Conservation (phyloP, 495 filamentous ascomycete species). For the Neurospora pannonica region DNA sequence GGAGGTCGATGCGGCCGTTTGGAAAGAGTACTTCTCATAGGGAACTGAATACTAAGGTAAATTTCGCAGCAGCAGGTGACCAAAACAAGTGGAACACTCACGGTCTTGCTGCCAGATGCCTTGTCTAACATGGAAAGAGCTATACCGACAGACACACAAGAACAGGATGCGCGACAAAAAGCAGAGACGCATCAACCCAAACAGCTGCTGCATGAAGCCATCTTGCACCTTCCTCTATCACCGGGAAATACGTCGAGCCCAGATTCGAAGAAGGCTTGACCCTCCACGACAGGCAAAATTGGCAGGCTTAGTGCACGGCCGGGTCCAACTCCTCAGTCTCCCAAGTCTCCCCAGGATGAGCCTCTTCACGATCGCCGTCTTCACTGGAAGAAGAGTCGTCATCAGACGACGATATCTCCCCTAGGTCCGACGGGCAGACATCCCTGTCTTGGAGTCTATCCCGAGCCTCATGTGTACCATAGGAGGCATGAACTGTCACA, state of each 20-base stretch:
- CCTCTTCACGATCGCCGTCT: not conserved
- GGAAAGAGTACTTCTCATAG: not conserved
- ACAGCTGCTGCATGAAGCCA: not conserved
- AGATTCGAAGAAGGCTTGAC: not conserved
- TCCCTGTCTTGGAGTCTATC: not conserved
- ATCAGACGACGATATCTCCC: not conserved
- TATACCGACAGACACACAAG: not conserved
- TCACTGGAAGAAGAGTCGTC: not conserved
- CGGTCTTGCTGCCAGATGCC: not conserved
- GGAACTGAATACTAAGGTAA: too few species aligned
- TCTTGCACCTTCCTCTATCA: not conserved
- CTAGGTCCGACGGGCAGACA: not conserved
- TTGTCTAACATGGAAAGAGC: not conserved
- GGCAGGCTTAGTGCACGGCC: not conserved
- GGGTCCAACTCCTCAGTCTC: not conserved
- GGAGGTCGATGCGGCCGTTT: not conserved
- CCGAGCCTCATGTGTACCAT: not conserved
- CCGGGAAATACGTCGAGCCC: not conserved
- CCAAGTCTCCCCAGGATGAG: rapidly evolving
- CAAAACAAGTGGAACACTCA: not conserved
- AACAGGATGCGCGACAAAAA: not conserved
- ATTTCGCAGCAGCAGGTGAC: not conserved
- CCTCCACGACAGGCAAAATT: not conserved
- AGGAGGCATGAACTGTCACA: not conserved
- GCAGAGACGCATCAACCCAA: not conserved